Base-by-base conservation (phyloP, 2,329 filamentous ascomycete genomes). In the Penicillium thymicola region DNA sequence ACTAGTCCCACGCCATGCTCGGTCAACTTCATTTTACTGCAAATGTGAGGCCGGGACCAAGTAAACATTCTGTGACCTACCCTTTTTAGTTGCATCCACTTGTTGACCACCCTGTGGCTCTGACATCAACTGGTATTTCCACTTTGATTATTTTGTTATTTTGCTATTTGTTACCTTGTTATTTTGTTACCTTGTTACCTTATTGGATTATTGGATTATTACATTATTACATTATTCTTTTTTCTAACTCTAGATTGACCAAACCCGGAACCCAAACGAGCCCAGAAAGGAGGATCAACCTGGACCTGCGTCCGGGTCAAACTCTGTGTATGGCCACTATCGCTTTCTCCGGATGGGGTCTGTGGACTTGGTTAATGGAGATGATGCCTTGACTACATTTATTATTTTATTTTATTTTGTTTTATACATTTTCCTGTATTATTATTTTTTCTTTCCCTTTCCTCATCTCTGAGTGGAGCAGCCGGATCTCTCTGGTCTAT, bases 291-390 rank as follows among this genome's bases (percentile, higher is more conserved):
- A 70, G 69, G 70, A 73, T 72, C 70, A 72, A 64, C 70, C 69
- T 72, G 70, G 71, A 71, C 69, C 70, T 73, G 70, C 70, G 69
- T 72, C 70, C 68, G 66, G 69, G 63, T 68, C 68, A 70, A 73
- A 72, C 68, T 72, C 61, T 73, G 67, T 66, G 48, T 43, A 51
- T 51, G 65, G 66, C 54, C 63, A 53, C 61, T 58, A 50, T 59
- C 59, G 45, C 63, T 65, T 65, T 69, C 67, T 67, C 68, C 67
- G 68, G 67, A 66, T 65, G 60, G 65, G 38, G 64, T 63, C 64
- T 58, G 50, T 62, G 55, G 60, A 58, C 63, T 67, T 64, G 60
- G 46, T 48, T 14, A 48, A 51, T 56, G 57, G 63, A 65, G 61
- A 69, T 69, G 67, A 71, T 71, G 70, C 68, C 69, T 72, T 72